Evolutionary conservation across 768 basidiomycete genomes (phyloP).

Genomic region (Crepidotus variabilis): DNA sequence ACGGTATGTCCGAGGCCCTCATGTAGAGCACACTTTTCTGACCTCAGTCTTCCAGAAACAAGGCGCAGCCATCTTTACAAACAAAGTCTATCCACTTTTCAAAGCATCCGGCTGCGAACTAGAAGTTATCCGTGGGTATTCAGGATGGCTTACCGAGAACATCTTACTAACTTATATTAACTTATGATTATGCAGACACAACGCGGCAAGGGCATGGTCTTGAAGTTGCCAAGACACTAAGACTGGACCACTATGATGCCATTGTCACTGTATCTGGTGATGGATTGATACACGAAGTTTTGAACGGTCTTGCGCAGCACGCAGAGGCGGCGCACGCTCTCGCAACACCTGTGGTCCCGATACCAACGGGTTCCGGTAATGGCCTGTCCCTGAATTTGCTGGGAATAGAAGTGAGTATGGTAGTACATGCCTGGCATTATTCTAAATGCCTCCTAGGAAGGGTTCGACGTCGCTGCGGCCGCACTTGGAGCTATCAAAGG

Average conservation of each 20-base stretch:
- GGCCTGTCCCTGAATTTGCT: constrained; percentile 70
- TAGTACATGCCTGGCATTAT: neutral
- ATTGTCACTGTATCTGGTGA: constrained; percentile 79
- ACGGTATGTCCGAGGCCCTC: constrained; percentile 40
- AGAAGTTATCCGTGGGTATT: constrained; percentile 58
- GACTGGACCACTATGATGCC: constrained; percentile 60
- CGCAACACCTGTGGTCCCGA: constrained; percentile 65
- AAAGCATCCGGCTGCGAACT: constrained; percentile 59
- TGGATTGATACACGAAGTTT: constrained; percentile 76
- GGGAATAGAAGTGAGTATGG: constrained; percentile 50
- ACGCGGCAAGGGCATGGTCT: constrained; percentile 59
- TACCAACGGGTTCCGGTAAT: constrained; percentile 84
- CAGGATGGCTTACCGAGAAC: neutral
- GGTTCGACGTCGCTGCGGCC: constrained; percentile 68
- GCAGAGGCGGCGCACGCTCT: constrained; percentile 57
- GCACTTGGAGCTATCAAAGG: constrained; percentile 82
- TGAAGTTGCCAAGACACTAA: constrained; percentile 55
- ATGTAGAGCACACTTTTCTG: neutral
- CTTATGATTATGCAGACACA: constrained; percentile 44
- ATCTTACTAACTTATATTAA: neutral
- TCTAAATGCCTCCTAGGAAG: constrained; percentile 39
- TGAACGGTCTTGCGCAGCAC: constrained; percentile 79
- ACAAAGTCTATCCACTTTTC: constrained; percentile 69
- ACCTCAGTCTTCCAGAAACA: constrained; percentile 48
- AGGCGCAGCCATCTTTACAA: constrained; percentile 47